These are phyloP conservation scores for Lepidium campestre DNA, from an alignment of 441 rosid genomes.

Conservation along the genomic window DNA sequence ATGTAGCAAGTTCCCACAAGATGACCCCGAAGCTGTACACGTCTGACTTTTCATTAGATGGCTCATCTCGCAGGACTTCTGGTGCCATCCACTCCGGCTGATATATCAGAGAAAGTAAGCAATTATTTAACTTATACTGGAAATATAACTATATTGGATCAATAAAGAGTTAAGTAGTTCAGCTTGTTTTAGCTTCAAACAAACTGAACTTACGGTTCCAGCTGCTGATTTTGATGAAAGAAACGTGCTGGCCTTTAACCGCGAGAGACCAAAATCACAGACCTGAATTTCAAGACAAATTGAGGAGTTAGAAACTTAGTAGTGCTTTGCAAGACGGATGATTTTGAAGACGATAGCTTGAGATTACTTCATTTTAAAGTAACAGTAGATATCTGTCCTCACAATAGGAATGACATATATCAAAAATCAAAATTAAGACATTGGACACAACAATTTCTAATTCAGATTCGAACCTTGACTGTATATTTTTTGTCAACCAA, in stretches of 20 bases:
- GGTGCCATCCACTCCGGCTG: conserved; percentile 99
- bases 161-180: not conserved
- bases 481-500: conserved; percentile 95
- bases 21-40: conserved; percentile 96
- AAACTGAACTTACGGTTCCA: conserved; percentile 85
- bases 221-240: conserved; percentile 98
- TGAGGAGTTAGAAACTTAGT: not conserved
- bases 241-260: conserved; percentile 87
- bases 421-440: not conserved
- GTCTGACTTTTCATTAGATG: conserved; percentile 95
- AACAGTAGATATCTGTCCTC: not conserved
- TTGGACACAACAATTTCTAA: not conserved
- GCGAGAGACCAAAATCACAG: conserved; percentile 98
- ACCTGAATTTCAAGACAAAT: conserved; percentile 45
- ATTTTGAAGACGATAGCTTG: not conserved
- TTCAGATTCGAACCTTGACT: conserved; percentile 47
- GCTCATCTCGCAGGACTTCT: conserved; percentile 95
- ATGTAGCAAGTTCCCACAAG: conserved; percentile 93
- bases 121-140: not conserved
- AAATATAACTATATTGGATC: not conserved
- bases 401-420: not conserved
- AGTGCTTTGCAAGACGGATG: not conserved
- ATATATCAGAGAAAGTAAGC: conserved; percentile 15
- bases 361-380: not conserved
- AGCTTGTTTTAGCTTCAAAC: conserved; percentile 13